A percentile compares a stretch with the other conserved stretches of the same genome.
Conservation (phyloP, 176 grass and related monocot species). For the Cocos nucifera region DNA sequence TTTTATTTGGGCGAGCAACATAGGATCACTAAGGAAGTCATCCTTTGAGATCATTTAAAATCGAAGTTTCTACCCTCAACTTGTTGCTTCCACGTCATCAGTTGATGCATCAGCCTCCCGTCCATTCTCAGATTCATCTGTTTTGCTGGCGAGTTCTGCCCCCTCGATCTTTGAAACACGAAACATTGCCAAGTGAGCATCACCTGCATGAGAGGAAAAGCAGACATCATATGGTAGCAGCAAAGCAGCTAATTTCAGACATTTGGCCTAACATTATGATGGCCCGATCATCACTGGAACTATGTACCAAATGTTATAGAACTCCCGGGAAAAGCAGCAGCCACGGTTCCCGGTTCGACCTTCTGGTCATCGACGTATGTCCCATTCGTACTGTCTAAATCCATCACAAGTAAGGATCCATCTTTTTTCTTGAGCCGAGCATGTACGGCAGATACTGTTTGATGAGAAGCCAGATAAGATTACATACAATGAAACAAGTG, state of each 20-base stretch:
- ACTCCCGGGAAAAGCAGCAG: constrained; percentile 33
- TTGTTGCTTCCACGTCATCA: constrained; percentile 17
- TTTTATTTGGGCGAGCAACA: too few species aligned
- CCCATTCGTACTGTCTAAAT: constrained; percentile 84
- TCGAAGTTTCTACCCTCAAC: too few species aligned
- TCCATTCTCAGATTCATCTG: constrained; percentile 6
- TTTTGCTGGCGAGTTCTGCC: constrained; percentile 13
- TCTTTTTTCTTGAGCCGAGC: constrained; percentile 62
- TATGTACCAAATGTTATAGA: constrained; percentile 52
- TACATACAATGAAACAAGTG: too few species aligned
- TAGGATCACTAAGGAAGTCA: too few species aligned
- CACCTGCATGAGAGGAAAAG: constrained; percentile 26
- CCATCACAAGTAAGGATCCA: constrained; percentile 49
- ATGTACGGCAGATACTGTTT: constrained; percentile 53
- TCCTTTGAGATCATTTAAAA: too few species aligned
- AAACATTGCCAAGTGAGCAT: constrained; percentile 61
- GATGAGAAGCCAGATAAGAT: not conserved
- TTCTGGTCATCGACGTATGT: constrained; percentile 65
- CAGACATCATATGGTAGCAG: not conserved
- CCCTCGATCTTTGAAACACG: constrained; percentile 31
- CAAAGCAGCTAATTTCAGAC: not conserved
- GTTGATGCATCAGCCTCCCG: constrained; percentile 15
- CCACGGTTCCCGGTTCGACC: constrained; percentile 37
- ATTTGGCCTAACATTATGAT: not conserved
- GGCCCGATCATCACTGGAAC: not conserved